Conservation (phyloP, 495 filamentous ascomycete genomes). For the Thermochaetoides thermophila region DNA sequence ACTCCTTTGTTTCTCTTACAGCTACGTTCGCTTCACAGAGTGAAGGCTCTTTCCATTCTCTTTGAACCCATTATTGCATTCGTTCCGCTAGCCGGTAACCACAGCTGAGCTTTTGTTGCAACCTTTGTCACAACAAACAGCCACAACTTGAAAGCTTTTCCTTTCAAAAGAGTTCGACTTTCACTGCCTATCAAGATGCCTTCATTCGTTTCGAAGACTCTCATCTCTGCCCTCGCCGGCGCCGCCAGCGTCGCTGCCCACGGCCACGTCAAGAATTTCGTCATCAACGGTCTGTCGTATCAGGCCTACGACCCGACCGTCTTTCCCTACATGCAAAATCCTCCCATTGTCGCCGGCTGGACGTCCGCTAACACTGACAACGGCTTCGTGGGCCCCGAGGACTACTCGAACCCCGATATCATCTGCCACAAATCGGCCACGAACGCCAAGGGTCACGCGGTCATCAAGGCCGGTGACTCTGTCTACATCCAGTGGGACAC, state of each 20-base stretch:
- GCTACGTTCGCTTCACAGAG: constrained; percentile 17
- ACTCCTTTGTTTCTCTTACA: constrained; percentile 9
- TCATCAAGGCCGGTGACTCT: constrained; percentile 29
- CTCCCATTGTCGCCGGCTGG: constrained; percentile 42
- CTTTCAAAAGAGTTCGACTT: no score
- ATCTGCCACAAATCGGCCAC: constrained; percentile 35
- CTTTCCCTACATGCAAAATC: constrained; percentile 22
- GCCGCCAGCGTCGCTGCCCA: constrained; percentile 43
- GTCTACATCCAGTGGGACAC: constrained; percentile 33
- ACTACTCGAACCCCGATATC: constrained; percentile 29
- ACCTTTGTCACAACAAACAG: no score
- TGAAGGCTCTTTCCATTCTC: constrained; percentile 13
- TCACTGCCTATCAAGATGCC: constrained; percentile 14
- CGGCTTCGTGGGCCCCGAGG: constrained; percentile 40
- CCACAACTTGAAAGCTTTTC: no score
- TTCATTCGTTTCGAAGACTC: constrained; percentile 15
- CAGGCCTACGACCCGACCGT: constrained; percentile 27
- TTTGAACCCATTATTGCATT: constrained; percentile 5
- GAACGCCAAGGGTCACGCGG: constrained; percentile 25
- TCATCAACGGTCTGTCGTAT: constrained; percentile 42
- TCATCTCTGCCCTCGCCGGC: constrained; percentile 32
- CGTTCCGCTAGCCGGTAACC: constrained; percentile 14
- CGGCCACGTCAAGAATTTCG: constrained; percentile 44
- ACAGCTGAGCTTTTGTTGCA: constrained; percentile 4
- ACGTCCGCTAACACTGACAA: constrained; percentile 38